Percentiles rank a stretch among this genome's conserved stretches.
Evolutionary conservation across 768 basidiomycete species (phyloP).

Genomic region (Phylloporus scabripes): DNA sequence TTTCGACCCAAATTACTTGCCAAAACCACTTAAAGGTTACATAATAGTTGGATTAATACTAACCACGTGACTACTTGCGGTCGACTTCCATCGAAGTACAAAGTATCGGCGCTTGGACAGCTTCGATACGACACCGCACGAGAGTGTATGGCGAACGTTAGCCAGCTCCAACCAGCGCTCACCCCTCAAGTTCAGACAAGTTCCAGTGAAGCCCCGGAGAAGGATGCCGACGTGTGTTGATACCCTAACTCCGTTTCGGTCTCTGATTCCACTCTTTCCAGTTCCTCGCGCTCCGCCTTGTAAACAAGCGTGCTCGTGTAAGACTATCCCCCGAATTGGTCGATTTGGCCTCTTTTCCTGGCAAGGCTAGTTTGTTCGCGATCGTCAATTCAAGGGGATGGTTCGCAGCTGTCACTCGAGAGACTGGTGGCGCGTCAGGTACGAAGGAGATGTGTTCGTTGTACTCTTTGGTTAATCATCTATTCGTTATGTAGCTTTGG

Average conservation of each 20-base stretch:
- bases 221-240: slow-evolving; percentile 27
- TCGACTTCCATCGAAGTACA: not conserved
- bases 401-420: slow-evolving; percentile 58
- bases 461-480: not conserved
- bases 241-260: not conserved
- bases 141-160: slow-evolving; percentile 26
- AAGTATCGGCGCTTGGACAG: not conserved
- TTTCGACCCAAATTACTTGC: not conserved
- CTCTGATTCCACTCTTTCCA: slow-evolving; percentile 15
- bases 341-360: slow-evolving; percentile 35
- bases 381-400: slow-evolving; percentile 57
- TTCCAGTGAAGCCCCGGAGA: slow-evolving; percentile 25
- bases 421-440: slow-evolving; percentile 35
- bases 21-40: not conserved
- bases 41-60: not conserved
- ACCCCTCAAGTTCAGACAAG: slow-evolving; percentile 20
- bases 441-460: slow-evolving; percentile 10
- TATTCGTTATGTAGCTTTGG: slow-evolving; percentile 40
- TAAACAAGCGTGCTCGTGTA: slow-evolving; percentile 61
- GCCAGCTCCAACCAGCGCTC: slow-evolving; percentile 26
- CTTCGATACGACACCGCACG: not conserved
- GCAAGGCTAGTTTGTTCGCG: slow-evolving; percentile 51
- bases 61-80: not conserved
- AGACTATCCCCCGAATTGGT: slow-evolving; percentile 52
- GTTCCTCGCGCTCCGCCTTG: slow-evolving; percentile 36